Base-by-base conservation (phyloP, 768 basidiomycete genomes). In the Kwoniella mangroviensis region DNA sequence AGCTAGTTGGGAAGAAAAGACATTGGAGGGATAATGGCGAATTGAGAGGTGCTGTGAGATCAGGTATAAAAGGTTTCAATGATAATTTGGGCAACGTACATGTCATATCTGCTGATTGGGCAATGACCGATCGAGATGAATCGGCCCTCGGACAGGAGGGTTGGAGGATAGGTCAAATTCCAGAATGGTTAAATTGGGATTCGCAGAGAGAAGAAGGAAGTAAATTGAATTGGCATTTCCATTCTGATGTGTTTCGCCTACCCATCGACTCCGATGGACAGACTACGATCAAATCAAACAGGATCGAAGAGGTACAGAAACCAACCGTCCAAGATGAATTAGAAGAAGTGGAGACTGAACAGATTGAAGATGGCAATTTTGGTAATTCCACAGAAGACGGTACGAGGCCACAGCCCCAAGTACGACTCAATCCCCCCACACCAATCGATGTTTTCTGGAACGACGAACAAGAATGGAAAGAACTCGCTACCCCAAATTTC, bases 11-110 rank as follows among this genome's bases (percentile, higher is more conserved):
- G 6, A 65, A 63, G n/a, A 71, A 58, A 13, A 63, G 69, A 26
- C 76, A 77, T 59, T 83, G 73, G 74, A 56, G 81, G 40, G 80
- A 81, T 43, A 78, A 81, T 59, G 79, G 78, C 15, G 77, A 79
- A 63, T 56, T 81, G n/a, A 59, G 75, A 61, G 79, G 78, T 6
- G 73, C 79, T 4, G 54, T 83, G 22, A 63, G 81, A 42, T 76
- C 74, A 21, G 77, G 69, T 17, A 68, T 72, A 21, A 28, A 70
- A 55, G 24, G 64, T 62, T 54, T 77, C 10, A 52, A 54, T 7
- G 63, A 71, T 5, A 52, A 59, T 21, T 13, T 74, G 15, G 62
- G 79, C 0, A 76, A 68, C 53, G 67, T 81, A 17, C 80, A 83
- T 57, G 71, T 81, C 43, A 41, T 83, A 12, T 75, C 80, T 7